phyloP scores from a whole-genome alignment of 2,329 filamentous ascomycete genomes.

The Verticillium nubilum region DNA sequence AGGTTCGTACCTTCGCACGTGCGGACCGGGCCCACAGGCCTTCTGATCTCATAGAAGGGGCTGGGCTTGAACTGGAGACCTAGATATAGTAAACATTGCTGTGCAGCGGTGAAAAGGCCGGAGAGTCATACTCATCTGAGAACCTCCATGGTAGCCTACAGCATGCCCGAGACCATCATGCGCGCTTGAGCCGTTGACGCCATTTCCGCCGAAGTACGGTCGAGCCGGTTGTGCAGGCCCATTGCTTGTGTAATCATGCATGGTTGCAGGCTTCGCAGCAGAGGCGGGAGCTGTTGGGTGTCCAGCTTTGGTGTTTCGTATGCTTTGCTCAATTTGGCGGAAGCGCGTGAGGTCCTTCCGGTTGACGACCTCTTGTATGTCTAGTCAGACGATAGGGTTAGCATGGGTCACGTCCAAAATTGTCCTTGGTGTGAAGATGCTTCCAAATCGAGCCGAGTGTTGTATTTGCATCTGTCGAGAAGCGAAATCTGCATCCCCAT shows the following conservation, averaged over 20 bases:
- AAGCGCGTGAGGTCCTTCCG: constrained; percentile 33
- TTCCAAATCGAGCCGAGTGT: no score
- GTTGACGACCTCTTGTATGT: constrained; percentile 33
- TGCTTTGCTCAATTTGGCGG: constrained; percentile 37
- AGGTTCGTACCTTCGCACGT: constrained; percentile 64
- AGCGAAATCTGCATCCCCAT: no score
- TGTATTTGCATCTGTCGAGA: neutral
- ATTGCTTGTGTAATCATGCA: neutral
- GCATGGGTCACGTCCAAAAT: neutral
- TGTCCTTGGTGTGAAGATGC: no score
- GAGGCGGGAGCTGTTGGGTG: neutral
- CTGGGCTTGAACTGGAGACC: constrained; percentile 55
- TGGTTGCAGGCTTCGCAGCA: neutral
- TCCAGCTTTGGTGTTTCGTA: constrained; percentile 18
- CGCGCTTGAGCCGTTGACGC: neutral
- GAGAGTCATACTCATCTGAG: neutral
- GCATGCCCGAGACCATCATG: neutral
- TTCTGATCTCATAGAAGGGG: constrained; percentile 74
- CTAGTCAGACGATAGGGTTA: constrained; percentile 18
- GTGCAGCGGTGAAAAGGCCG: neutral
- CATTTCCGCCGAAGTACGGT: neutral
- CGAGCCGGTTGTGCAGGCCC: constrained; percentile 13
- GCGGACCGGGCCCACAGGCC: constrained; percentile 58
- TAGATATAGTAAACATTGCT: neutral
- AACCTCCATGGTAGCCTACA: neutral